A percentile compares a stretch with the other conserved stretches of the same genome.
Conservation (phyloP, 371 early-diverging fungal species). For the Mucor irregularis region DNA sequence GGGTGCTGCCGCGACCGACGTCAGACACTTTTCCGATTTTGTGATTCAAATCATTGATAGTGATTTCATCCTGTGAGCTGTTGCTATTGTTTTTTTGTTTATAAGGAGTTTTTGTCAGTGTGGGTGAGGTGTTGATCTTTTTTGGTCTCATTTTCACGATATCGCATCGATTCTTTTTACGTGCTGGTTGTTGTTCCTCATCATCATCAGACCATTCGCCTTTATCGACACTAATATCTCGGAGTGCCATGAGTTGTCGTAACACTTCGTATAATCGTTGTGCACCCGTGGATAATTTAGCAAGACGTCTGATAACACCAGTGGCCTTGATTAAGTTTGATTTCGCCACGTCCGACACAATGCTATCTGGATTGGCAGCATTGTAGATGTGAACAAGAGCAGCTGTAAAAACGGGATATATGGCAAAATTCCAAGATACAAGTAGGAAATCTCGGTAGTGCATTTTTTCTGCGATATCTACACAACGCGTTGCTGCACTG, state of each 20-base stretch:
- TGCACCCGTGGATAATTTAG: constrained; percentile 29
- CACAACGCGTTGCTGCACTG: constrained; percentile 53
- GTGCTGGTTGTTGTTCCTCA: not conserved
- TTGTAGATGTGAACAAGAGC: constrained; percentile 46
- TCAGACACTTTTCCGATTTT: constrained; percentile 12
- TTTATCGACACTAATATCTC: constrained; percentile 26
- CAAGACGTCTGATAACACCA: constrained; percentile 31
- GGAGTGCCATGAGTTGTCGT: constrained; percentile 27
- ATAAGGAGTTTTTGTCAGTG: too few species aligned
- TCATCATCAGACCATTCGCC: constrained; percentile 4
- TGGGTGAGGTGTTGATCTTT: too few species aligned
- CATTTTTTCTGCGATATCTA: constrained; percentile 50
- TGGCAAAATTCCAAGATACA: constrained; percentile 52
- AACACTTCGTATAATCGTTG: constrained; percentile 23
- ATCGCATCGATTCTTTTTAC: not conserved
- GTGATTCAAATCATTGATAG: too few species aligned
- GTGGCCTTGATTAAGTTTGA: constrained; percentile 27
- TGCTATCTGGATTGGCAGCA: constrained; percentile 29
- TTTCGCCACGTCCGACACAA: constrained; percentile 36
- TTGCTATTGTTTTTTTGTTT: not conserved
- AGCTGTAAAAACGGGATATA: constrained; percentile 52
- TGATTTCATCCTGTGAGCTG: too few species aligned
- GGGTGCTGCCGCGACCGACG: constrained; percentile 20
- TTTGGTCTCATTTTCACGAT: too few species aligned
- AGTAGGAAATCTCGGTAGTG: constrained; percentile 49